Base-by-base conservation (phyloP, 495 filamentous ascomycete genomes). In the Tetracladium setigerum region DNA sequence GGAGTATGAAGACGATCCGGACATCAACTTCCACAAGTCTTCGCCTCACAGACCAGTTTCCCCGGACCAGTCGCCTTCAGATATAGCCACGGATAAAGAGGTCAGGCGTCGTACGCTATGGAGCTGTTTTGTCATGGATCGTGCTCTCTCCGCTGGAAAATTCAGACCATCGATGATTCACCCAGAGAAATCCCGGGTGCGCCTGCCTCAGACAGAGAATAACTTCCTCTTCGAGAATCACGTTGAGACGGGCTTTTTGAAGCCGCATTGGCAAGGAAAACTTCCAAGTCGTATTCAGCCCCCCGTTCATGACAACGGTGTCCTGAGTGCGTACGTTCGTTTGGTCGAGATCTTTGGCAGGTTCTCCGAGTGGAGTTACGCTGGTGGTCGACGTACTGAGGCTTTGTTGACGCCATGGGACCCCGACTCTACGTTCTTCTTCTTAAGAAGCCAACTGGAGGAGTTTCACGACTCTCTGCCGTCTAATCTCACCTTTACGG, bases 71-170 rank as follows among this genome's bases (percentile, higher is more conserved):
- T 51, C 47, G 38, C 47, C 9, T 1, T 39, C 24, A 54, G 43
- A 52, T 46, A 46, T 40, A 67, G 75, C 82, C 31, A 81, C 87
- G 32, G 70, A 81, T 7, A 83, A 83, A 55, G 88, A 95, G 63
- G 78, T 88, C 13, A 75, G 79, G 56, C 77, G 88, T 30, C 81
- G 88, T 19, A 91, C 87, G 4, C 88, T 91, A 61, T 95, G 86
- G 74, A 86, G 86, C 46, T 87, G 86, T 51, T 86, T 90, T 54
- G 80, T 91, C 43, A 73, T 94, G 50, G 88, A 95, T 59, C 77
- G 87, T 12, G 83, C 85, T 58, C 64, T 92, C 30, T 80, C 82
- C 43, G 86, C 82, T 55, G 87, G 87, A 18, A 83, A 86, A 55
- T 81, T 82, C 49, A 74, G 86, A 7, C 79, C 82, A 1, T 76